phyloP scores from a whole-genome alignment of 2,329 filamentous ascomycete genomes.

The Cytospora piceicola region DNA sequence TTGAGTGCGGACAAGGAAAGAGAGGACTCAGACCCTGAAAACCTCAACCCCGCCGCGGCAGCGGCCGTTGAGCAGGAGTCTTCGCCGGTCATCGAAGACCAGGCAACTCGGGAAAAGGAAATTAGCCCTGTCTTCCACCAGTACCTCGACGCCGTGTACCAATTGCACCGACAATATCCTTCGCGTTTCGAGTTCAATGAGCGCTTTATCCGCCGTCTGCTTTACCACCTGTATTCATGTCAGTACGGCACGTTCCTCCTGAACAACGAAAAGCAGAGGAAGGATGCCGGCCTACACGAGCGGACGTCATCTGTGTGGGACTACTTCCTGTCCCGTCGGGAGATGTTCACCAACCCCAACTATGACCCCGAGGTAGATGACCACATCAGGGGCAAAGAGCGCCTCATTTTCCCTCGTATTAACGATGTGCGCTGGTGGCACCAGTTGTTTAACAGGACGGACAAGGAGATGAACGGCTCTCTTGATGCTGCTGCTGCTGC shows the following conservation, averaged over 20 bases:
- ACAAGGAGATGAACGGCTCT: conserved; percentile 88
- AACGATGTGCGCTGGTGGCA: conserved; percentile 92
- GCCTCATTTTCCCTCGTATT: conserved; percentile 78
- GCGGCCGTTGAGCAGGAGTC: conserved; percentile 33
- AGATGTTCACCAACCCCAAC: conserved; percentile 80
- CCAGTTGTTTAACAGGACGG: conserved; percentile 81
- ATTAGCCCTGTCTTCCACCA: conserved; percentile 97
- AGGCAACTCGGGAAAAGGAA: conserved; percentile 83
- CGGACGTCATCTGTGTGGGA: conserved; percentile 90
- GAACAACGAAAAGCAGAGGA: conserved; percentile 89
- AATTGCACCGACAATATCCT: conserved; percentile 83
- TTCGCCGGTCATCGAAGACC: conserved; percentile 50
- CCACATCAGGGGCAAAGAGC: conserved; percentile 75
- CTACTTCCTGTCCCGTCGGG: conserved; percentile 82
- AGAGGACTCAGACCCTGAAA: conserved; percentile 65
- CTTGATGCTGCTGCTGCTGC: conserved; percentile 59
- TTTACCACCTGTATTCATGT: conserved; percentile 94
- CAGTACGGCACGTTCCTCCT: conserved; percentile 97
- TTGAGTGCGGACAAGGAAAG: conserved; percentile 63
- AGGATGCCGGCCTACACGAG: conserved; percentile 69
- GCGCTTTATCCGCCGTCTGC: conserved; percentile 81
- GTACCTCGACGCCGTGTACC: conserved; percentile 92
- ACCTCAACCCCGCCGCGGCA: conserved; percentile 41
- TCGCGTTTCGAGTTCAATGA: conserved; percentile 96
- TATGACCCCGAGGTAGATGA: conserved; percentile 80